Percentiles rank a stretch among this genome's conserved stretches.
Conservation (phyloP, 441 rosid species). For the Gossypium schwendimanii region DNA sequence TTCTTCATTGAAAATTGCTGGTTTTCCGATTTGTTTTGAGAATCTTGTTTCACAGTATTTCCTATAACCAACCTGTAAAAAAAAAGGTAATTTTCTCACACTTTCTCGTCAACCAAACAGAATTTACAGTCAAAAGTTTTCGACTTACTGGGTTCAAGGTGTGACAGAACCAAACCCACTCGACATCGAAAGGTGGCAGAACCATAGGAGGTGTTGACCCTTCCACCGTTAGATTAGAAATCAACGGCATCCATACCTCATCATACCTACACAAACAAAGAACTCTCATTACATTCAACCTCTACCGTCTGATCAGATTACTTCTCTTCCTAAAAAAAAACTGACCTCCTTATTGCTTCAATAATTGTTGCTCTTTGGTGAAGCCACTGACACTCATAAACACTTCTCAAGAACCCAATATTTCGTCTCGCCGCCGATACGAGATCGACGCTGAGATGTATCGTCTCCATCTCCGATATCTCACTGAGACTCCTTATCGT, state of each 20-base stretch:
- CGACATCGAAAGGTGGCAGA: conserved; percentile 82
- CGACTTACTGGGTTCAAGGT: conserved; percentile 66
- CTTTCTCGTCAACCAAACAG: conserved; percentile 8
- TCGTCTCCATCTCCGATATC: conserved; percentile 42
- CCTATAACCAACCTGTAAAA: conserved; percentile 47
- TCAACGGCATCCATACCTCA: conserved; percentile 90
- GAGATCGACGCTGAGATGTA: conserved; percentile 49
- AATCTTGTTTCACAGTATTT: conserved; percentile 63
- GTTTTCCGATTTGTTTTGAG: conserved; percentile 67
- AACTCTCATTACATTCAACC: not conserved
- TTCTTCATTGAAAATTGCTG: conserved; percentile 57
- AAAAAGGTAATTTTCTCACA: not conserved
- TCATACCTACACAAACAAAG: conserved; percentile 51
- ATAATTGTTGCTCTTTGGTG: conserved; percentile 38
- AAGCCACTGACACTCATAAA: conserved; percentile 58
- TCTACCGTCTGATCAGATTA: conserved; percentile 14
- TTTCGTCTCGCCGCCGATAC: conserved; percentile 62
- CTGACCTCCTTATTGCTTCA: conserved; percentile 74
- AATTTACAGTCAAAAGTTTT: not conserved
- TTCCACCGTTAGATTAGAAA: conserved; percentile 56
- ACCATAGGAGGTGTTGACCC: conserved; percentile 54
- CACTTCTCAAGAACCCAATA: conserved; percentile 52
- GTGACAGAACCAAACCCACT: conserved; percentile 97
- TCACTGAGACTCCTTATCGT: conserved; percentile 43
- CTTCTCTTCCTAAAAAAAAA: not conserved